phyloP scores from a whole-genome alignment of 2,329 filamentous ascomycete genomes.

The Leptographium procerum region DNA sequence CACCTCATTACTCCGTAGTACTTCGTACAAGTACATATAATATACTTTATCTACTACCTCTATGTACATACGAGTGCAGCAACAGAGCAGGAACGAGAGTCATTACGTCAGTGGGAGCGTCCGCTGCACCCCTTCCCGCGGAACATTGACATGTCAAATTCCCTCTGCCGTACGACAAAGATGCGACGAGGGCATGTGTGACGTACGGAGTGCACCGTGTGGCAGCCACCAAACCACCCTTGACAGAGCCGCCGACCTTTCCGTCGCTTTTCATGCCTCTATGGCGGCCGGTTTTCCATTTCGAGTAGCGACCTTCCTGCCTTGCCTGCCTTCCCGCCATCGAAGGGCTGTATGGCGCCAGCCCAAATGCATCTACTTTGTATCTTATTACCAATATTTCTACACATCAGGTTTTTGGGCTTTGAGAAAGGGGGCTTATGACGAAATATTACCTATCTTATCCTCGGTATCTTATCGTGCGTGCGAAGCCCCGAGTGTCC shows the following conservation, averaged over 20 bases:
- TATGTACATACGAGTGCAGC: no score
- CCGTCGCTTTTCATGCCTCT: no score
- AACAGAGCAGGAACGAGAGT: no score
- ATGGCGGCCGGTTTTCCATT: no score
- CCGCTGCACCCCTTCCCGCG: neutral
- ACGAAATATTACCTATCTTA: neutral
- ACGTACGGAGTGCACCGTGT: no score
- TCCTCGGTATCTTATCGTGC: neutral
- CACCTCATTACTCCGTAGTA: no score
- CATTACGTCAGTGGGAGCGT: neutral
- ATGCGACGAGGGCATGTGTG: neutral
- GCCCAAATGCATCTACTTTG: neutral
- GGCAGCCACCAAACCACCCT: neutral
- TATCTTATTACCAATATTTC: neutral
- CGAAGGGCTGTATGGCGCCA: neutral
- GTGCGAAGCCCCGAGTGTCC: no score
- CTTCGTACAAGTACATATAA: neutral
- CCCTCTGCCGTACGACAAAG: neutral
- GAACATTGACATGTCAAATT: neutral
- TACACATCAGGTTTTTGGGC: neutral
- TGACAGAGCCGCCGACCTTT: neutral
- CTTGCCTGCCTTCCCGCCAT: no score
- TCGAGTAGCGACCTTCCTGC: no score
- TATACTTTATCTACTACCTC: neutral
- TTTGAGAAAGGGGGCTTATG: neutral